These are phyloP conservation scores for Tritrichomonas foetus DNA, from an alignment of 208 protist genomes.

Conservation along the genomic window DNA sequence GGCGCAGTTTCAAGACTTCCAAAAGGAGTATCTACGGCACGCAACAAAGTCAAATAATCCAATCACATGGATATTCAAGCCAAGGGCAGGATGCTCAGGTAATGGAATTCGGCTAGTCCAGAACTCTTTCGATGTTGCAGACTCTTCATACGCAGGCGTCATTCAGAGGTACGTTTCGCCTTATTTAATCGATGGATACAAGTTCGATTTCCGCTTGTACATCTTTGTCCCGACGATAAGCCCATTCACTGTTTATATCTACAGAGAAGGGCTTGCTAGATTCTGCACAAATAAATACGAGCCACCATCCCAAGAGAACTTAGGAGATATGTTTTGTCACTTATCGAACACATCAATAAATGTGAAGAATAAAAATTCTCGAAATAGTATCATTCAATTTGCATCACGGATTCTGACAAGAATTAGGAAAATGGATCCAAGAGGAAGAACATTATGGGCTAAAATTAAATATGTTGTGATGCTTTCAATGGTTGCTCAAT, in stretches of 20 bases:
- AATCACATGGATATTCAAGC: not conserved
- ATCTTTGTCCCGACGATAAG: not conserved
- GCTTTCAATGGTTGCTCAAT: not conserved
- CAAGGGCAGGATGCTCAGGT: not conserved
- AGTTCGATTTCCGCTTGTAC: conserved; percentile 52
- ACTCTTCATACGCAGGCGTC: not conserved
- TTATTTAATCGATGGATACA: conserved; percentile 45
- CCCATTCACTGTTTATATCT: conserved; percentile 26
- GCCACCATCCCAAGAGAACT: not conserved
- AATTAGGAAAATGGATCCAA: not conserved
- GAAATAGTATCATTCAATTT: not conserved
- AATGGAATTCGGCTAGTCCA: not conserved
- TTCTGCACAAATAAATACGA: conserved; percentile 39
- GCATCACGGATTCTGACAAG: not conserved
- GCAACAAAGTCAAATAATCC: not conserved
- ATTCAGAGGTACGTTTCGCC: conserved; percentile 35
- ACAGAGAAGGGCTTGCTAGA: conserved; percentile 15
- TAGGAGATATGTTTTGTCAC: not conserved
- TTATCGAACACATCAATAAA: not conserved
- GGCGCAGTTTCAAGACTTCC: not conserved
- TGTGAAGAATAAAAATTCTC: not conserved
- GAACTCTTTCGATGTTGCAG: not conserved
- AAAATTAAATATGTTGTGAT: not conserved
- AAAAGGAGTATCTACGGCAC: not conserved
- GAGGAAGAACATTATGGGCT: not conserved